Evolutionary conservation across 1,284 basidiomycete genomes (phyloP).

Genomic region (Rhizoctonia solani): DNA sequence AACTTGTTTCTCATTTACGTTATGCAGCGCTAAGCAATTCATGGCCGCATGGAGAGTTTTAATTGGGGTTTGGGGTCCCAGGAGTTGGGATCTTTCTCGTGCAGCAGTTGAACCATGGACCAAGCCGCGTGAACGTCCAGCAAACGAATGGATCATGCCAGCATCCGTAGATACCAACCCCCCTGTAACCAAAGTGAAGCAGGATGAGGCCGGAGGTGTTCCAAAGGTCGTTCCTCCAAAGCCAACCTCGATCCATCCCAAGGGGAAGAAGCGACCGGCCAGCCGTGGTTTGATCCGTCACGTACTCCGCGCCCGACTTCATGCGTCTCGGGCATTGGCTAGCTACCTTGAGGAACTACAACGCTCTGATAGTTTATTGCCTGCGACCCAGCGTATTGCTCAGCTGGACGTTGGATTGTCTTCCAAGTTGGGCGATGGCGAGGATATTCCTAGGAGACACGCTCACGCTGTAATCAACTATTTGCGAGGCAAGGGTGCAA

Average conservation of each 20-base stretch:
- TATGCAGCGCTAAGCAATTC: conserved; percentile 71
- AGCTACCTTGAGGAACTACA: conserved; percentile 71
- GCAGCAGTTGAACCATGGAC: conserved; percentile 74
- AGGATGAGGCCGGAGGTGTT: conserved; percentile 42
- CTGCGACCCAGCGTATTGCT: conserved; percentile 66
- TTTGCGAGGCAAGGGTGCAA: conserved; percentile 26
- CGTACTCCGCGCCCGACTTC: conserved; percentile 76
- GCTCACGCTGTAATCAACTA: conserved; percentile 2
- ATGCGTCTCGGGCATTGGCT: conserved; percentile 75
- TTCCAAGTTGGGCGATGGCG: not conserved
- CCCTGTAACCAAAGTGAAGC: no score
- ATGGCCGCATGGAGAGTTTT: conserved; percentile 88
- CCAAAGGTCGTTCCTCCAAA: conserved; percentile 43
- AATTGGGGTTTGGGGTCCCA: conserved; percentile 87
- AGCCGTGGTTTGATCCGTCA: conserved; percentile 83
- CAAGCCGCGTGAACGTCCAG: conserved; percentile 63
- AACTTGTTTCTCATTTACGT: not conserved
- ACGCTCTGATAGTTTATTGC: conserved; percentile 53
- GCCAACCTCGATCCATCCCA: conserved; percentile 42
- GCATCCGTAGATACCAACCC: no score
- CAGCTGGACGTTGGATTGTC: not conserved
- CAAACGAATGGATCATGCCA: conserved; percentile 70
- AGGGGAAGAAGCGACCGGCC: conserved; percentile 58
- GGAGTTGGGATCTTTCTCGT: conserved; percentile 73
- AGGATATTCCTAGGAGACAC: not conserved